phyloP scores from a whole-genome alignment of 2,329 filamentous ascomycete species.

The Chaetoscypha palmicola region DNA sequence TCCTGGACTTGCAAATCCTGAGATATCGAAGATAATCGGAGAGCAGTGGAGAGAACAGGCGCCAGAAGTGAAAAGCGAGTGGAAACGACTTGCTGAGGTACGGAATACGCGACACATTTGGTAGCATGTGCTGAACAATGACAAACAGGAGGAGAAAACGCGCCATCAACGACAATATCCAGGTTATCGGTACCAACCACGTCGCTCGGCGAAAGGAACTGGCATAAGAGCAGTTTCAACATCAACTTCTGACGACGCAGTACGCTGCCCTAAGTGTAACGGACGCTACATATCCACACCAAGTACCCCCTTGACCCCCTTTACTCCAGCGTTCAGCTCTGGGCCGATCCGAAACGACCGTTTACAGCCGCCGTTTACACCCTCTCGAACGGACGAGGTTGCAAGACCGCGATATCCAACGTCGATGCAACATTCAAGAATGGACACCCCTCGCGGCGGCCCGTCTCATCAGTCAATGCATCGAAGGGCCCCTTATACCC shows the following conservation, averaged over 20 bases:
- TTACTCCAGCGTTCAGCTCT: constrained; percentile 20
- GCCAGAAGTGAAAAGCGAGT: constrained; percentile 69
- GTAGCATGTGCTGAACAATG: constrained; percentile 1
- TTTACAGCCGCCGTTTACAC: constrained; percentile 18
- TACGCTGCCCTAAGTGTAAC: constrained; percentile 63
- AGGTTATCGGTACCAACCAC: constrained; percentile 86
- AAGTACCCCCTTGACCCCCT: constrained; percentile 29
- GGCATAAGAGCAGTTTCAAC: constrained; percentile 23
- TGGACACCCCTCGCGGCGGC: constrained; percentile 32
- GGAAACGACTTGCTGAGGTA: constrained; percentile 84
- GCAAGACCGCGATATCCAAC: constrained; percentile 18
- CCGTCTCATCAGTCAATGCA: constrained; percentile 18
- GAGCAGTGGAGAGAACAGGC: constrained; percentile 74
- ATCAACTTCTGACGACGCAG: constrained; percentile 40
- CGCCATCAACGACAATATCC: constrained; percentile 87
- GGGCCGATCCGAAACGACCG: constrained; percentile 15
- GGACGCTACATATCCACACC: constrained; percentile 39
- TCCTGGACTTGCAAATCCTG: constrained; percentile 87
- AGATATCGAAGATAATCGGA: constrained; percentile 96
- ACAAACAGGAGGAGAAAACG: constrained; percentile 69
- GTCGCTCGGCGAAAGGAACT: constrained; percentile 28
- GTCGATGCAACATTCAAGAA: constrained; percentile 21
- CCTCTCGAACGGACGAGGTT: constrained; percentile 15
- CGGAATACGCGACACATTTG: constrained; percentile 12
- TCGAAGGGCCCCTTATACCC: constrained; percentile 20